Conservation (phyloP, 139 green algal species). For the Chlamydomonas sp. region DNA sequence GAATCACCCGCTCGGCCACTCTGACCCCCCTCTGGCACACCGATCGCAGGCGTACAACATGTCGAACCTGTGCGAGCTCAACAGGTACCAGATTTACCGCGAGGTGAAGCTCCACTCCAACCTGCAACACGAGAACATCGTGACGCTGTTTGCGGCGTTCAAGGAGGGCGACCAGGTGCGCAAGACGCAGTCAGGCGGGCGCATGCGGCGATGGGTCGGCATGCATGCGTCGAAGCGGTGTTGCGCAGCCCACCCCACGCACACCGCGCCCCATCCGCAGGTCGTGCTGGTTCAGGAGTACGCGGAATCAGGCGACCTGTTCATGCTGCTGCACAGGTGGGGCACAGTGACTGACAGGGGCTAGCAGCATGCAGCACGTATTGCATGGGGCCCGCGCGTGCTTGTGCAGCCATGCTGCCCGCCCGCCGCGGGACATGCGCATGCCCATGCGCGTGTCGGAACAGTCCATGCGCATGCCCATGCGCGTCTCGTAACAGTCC, state of each 20-base stretch:
- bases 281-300: constrained; percentile 48
- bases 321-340: constrained; percentile 38
- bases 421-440: background rate
- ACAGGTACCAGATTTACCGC: constrained; percentile 41
- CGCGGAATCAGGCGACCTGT: constrained; percentile 38
- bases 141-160: constrained; percentile 47
- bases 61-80: constrained; percentile 41
- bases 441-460: background rate
- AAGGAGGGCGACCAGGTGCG: constrained; percentile 24
- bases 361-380: no score
- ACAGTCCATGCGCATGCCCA: background rate
- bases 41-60: constrained; percentile 38
- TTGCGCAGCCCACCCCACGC: background rate
- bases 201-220: background rate
- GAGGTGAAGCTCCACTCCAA: constrained; percentile 41
- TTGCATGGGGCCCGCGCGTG: no score
- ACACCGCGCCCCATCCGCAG: constrained; percentile 5
- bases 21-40: background rate
- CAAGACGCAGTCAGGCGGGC: background rate
- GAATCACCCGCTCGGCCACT: no score
- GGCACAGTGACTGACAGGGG: no score
- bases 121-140: constrained; percentile 48
- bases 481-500: no score
- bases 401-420: background rate
- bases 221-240: background rate